Base-by-base conservation (phyloP, 441 rosid genomes). In the Euphorbia schlechtendalii region DNA sequence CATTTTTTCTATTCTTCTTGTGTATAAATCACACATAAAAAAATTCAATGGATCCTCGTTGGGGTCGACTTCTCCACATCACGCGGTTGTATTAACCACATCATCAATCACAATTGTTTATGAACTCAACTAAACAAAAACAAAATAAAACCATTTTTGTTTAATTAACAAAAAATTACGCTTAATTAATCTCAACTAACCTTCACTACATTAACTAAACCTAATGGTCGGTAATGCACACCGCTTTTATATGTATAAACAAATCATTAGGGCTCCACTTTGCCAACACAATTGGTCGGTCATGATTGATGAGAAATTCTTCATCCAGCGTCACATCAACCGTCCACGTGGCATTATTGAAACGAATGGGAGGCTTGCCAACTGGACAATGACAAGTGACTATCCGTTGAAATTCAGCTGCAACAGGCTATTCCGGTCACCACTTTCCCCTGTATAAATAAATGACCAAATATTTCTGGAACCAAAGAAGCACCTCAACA, bases 151-250 rank as follows among this genome's bases (percentile, higher is more conserved):
- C 32, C 13, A 60, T 49, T 13, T 67, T 58, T 22, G 58, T 45
- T 59, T n/a, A n/a, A n/a, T n/a, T n/a, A n/a, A n/a, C n/a, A n/a
- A n/a, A 34, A 55, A 20, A 61, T 58, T 56, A 60, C 32, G 61
- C 18, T 48, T 46, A 43, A 65, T 73, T 45, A 67, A 62, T 59
- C 61, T 12, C 32, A 67, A 34, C 73, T 36, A 64, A 70, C 61
- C 66, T 30, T 76, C 77, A 65, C 63, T 67, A 14, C 48, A 3
- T 18, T 72, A 74, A 80, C 76, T 67, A 76, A 83, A 76, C 83
- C 79, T 68, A 43, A 66, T 68, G 82, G 90, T 80, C 86, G 86
- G 83, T 81, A 51, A 56, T 54, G 68, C 59, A 15, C 45, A 73
- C 49, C 61, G 38, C 58, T 21, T 38, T 32, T 2, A 32, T 2